These are phyloP conservation scores for Trametes cinnabarina DNA, from an alignment of 768 basidiomycete species.

Conservation along the genomic window DNA sequence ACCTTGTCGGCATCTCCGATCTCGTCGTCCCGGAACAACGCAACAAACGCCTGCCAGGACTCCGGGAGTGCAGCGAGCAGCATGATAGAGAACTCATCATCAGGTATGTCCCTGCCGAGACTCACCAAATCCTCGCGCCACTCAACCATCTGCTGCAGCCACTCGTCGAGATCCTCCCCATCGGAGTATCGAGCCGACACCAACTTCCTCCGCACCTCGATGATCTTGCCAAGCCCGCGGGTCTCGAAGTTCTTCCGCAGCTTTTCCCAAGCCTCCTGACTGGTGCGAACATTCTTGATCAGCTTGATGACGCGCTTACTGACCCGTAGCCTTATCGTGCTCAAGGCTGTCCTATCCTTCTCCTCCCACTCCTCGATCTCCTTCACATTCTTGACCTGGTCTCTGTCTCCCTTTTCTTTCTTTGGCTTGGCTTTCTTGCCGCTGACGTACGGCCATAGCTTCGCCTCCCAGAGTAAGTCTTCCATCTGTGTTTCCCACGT, in stretches of 20 bases:
- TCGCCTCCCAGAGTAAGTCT: not conserved
- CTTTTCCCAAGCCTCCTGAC: slow-evolving; percentile 31
- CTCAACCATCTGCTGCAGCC: slow-evolving; percentile 29
- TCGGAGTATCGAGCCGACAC: slow-evolving; percentile 30
- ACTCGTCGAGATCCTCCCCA: slow-evolving; percentile 31
- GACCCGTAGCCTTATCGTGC: slow-evolving; percentile 14
- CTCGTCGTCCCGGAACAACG: not conserved
- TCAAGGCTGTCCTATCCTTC: slow-evolving; percentile 31
- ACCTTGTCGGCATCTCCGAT: not conserved
- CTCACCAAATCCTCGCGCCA: slow-evolving; percentile 25
- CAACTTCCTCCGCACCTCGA: slow-evolving; percentile 28
- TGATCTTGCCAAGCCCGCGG: slow-evolving; percentile 29
- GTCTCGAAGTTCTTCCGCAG: slow-evolving; percentile 32
- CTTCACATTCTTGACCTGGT: not conserved
- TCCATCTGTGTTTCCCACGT: not conserved
- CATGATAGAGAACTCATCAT: slow-evolving; percentile 32
- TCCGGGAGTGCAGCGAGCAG: slow-evolving; percentile 34
- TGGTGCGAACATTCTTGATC: slow-evolving; percentile 26
- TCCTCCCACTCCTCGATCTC: slow-evolving; percentile 26
- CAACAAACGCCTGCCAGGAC: slow-evolving; percentile 34
- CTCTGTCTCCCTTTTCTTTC: not conserved
- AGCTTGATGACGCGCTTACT: slow-evolving; percentile 30
- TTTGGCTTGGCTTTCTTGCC: not conserved
- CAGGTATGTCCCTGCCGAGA: slow-evolving; percentile 25
- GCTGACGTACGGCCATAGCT: slow-evolving; percentile 9